A percentile compares a stretch with the other conserved stretches of the same genome.
Conservation (phyloP, 345 rosid genomes). For the Psidium friedrichsthalianum region DNA sequence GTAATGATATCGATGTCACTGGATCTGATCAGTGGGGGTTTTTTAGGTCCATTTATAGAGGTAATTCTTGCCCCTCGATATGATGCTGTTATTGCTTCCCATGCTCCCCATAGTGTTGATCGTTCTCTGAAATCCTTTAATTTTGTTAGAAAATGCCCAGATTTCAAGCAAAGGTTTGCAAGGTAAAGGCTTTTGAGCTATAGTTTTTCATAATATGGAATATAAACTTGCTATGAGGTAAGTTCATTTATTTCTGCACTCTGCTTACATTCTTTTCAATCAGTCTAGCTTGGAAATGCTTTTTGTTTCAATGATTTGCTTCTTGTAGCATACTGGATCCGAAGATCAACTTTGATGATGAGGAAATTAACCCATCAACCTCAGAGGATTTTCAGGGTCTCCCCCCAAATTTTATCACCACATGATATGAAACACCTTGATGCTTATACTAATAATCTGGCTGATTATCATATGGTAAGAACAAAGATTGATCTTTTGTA, state of each 20-base stretch:
- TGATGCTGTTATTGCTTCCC: background rate
- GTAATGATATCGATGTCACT: constrained; percentile 44
- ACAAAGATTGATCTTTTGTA: background rate
- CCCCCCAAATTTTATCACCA: constrained; percentile 38
- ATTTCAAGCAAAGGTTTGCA: constrained; percentile 62
- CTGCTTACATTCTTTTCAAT: background rate
- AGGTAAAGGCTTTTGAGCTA: constrained; percentile 44
- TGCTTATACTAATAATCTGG: constrained; percentile 57
- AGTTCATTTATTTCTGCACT: constrained; percentile 6
- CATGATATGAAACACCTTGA: constrained; percentile 58
- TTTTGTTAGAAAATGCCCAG: constrained; percentile 23
- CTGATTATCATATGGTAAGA: constrained; percentile 63
- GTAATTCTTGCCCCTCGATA: constrained; percentile 12
- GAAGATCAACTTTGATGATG: constrained; percentile 47
- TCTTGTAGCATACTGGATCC: constrained; percentile 70
- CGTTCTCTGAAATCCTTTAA: background rate
- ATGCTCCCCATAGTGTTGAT: background rate
- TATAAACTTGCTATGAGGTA: constrained; percentile 94
- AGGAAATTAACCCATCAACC: constrained; percentile 15
- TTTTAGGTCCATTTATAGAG: constrained; percentile 83
- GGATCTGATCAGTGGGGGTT: constrained; percentile 78
- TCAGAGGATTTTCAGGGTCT: constrained; percentile 46
- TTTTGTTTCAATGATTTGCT: background rate
- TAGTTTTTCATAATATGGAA: constrained; percentile 62
- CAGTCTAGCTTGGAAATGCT: background rate